These are phyloP conservation scores for Zanthoxylum bungeanum DNA, from an alignment of 345 rosid species.

Conservation along the genomic window DNA sequence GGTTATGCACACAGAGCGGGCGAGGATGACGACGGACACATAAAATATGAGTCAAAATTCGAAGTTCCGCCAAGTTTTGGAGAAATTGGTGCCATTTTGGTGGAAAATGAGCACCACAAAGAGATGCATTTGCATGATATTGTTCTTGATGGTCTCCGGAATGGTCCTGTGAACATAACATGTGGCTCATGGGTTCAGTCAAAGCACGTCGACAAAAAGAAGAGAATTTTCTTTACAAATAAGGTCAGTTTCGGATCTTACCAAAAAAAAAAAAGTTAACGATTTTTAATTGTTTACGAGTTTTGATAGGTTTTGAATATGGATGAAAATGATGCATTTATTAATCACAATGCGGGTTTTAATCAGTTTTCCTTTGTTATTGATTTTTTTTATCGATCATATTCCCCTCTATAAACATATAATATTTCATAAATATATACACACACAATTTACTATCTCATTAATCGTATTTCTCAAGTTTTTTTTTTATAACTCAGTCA, in stretches of 20 bases:
- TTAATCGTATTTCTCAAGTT: too few relatives aligned
- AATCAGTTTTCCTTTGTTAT: too few relatives aligned
- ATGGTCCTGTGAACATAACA: constrained; percentile 32
- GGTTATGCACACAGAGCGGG: constrained; percentile 43
- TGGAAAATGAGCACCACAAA: constrained; percentile 70
- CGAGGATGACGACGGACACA: constrained; percentile 20
- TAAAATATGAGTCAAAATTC: constrained; percentile 54
- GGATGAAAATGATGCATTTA: too few relatives aligned
- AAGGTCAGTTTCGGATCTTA: constrained; percentile 29
- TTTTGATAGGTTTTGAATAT: too few relatives aligned
- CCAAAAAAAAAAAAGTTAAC: too few relatives aligned
- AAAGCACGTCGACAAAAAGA: constrained; percentile 40
- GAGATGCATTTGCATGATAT: constrained; percentile 58
- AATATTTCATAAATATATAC: too few relatives aligned
- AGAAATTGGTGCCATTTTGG: constrained; percentile 49
- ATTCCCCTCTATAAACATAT: too few relatives aligned
- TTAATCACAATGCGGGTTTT: too few relatives aligned
- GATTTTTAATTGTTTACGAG: too few relatives aligned
- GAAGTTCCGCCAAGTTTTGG: constrained; percentile 53
- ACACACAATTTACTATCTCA: too few relatives aligned
- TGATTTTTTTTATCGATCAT: too few relatives aligned
- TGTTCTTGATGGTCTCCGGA: constrained; percentile 37
- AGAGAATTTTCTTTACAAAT: constrained; percentile 61
- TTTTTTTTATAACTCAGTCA: too few relatives aligned
- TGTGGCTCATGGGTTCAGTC: constrained; percentile 69